Percentiles rank a stretch among this genome's conserved stretches.
These are phyloP conservation scores for Cyberlindnera saturnus DNA, from an alignment of 805 yeast species.

Conservation along the genomic window DNA sequence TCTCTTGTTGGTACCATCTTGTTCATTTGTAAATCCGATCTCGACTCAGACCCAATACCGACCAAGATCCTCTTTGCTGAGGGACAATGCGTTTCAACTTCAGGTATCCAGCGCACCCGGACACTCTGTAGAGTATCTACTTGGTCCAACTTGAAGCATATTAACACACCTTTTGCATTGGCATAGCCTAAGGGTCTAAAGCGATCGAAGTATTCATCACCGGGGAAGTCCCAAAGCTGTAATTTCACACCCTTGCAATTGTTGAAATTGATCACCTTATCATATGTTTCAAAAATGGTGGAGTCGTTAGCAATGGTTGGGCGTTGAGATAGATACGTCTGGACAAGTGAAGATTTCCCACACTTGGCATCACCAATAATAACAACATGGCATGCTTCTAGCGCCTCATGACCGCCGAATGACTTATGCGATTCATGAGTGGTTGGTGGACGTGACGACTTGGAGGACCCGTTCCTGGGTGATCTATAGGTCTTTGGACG, in stretches of 20 bases:
- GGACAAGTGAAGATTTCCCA: constrained; percentile 23
- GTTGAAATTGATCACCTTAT: constrained; percentile 11
- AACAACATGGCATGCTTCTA: constrained; percentile 7
- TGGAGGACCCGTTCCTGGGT: neutral
- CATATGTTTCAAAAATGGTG: constrained; percentile 20
- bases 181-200: constrained; percentile 38
- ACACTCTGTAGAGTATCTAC: constrained; percentile 31
- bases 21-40: constrained; percentile 23
- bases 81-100: constrained; percentile 33
- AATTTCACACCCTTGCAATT: constrained; percentile 23
- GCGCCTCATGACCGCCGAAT: neutral
- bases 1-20: constrained; percentile 22
- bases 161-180: constrained; percentile 31
- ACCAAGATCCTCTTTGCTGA: constrained; percentile 31
- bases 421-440: no score
- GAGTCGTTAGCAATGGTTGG: constrained; percentile 4
- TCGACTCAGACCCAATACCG: constrained; percentile 33
- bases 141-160: constrained; percentile 32
- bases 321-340: constrained; percentile 16
- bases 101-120: constrained; percentile 38
- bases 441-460: neutral
- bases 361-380: constrained; percentile 23
- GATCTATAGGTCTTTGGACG: no score
- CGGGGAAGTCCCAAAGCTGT: constrained; percentile 38
- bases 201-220: constrained; percentile 32